These are phyloP conservation scores for Macroventuria anomochaeta DNA, from an alignment of 2,329 filamentous ascomycete species.

Conservation along the genomic window DNA sequence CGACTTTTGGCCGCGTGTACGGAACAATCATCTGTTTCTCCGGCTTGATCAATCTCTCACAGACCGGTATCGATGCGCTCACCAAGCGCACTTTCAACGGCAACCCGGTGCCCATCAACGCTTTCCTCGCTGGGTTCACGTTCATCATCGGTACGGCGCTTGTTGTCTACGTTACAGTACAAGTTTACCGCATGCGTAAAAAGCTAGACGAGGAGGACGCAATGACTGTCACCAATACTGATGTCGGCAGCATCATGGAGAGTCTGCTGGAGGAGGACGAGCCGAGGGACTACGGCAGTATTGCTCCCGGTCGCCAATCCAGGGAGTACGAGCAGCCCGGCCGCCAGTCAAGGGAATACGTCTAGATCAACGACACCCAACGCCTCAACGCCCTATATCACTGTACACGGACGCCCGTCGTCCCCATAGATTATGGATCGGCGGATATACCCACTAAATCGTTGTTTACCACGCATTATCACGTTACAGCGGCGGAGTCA, in stretches of 20 bases:
- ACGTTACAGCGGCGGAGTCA: no score
- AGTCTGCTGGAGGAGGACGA: slow-evolving; percentile 47
- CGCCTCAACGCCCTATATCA: background rate
- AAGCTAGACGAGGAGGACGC: slow-evolving; percentile 46
- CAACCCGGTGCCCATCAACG: slow-evolving; percentile 78
- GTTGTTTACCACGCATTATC: no score
- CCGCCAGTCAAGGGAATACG: slow-evolving; percentile 6
- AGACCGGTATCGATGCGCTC: slow-evolving; percentile 77
- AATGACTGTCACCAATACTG: slow-evolving; percentile 70
- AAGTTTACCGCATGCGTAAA: slow-evolving; percentile 41
- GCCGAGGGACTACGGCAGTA: slow-evolving; percentile 35
- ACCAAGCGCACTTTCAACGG: slow-evolving; percentile 74
- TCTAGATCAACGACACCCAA: background rate
- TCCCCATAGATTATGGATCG: background rate
- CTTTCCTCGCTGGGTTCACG: slow-evolving; percentile 67
- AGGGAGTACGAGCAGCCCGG: slow-evolving; percentile 4
- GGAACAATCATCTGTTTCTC: slow-evolving; percentile 85
- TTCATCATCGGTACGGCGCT: slow-evolving; percentile 68
- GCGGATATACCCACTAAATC: no score
- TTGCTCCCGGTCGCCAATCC: slow-evolving; percentile 11
- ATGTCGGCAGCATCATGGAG: slow-evolving; percentile 67
- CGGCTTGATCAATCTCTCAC: slow-evolving; percentile 80
- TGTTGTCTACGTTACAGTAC: slow-evolving; percentile 54
- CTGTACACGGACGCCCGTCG: background rate
- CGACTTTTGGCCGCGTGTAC: slow-evolving; percentile 89